These are phyloP conservation scores for Cytidiella melzeri DNA, from an alignment of 768 basidiomycete genomes.

Conservation along the genomic window DNA sequence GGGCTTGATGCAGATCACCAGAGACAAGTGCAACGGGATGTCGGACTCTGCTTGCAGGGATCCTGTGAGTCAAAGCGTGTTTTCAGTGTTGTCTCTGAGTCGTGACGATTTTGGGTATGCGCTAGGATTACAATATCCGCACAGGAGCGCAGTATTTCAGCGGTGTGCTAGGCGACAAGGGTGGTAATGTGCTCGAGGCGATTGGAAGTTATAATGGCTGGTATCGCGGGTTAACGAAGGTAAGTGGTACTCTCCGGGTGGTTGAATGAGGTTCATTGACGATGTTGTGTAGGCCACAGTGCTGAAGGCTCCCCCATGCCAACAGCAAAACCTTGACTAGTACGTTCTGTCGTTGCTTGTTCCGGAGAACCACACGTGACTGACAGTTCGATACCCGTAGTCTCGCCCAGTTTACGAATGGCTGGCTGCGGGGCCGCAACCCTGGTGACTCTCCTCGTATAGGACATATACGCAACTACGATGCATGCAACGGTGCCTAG, in stretches of 20 bases:
- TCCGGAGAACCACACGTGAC: background rate
- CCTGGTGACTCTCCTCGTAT: conserved; percentile 36
- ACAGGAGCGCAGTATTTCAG: conserved; percentile 61
- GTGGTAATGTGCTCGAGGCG: conserved; percentile 48
- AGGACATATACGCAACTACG: conserved; percentile 66
- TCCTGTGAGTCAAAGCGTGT: conserved; percentile 23
- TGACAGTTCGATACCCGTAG: conserved; percentile 29
- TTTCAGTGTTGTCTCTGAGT: background rate
- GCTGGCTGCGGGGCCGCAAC: conserved; percentile 59
- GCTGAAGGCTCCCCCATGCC: conserved; percentile 49
- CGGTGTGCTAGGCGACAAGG: conserved; percentile 38
- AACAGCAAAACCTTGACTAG: conserved; percentile 90
- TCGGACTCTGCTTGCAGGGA: conserved; percentile 38
- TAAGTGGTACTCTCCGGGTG: conserved; percentile 26
- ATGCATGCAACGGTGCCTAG: conserved; percentile 23
- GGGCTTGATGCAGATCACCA: conserved; percentile 81
- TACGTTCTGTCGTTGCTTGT: conserved; percentile 29
- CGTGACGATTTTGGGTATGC: no score
- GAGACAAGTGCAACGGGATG: conserved; percentile 66
- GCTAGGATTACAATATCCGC: conserved; percentile 55
- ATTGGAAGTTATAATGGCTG: conserved; percentile 80
- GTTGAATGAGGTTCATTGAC: no score
- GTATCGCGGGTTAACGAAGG: conserved; percentile 51
- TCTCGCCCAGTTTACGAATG: conserved; percentile 65
- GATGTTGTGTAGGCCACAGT: no score